Conservation (phyloP, 768 basidiomycete species). For the Serendipita indica region DNA sequence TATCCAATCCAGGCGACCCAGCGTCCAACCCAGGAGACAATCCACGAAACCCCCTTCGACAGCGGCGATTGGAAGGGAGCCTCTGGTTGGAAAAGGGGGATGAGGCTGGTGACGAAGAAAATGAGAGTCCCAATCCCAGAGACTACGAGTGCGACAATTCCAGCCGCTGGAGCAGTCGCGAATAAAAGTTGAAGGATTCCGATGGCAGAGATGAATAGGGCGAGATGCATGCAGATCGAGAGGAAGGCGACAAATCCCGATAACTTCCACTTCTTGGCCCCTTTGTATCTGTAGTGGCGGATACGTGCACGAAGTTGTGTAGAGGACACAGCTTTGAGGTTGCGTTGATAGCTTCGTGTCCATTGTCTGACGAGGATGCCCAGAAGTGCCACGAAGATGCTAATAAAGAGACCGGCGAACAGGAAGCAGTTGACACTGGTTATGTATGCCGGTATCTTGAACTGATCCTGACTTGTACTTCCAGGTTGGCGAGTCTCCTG, state of each 20-base stretch:
- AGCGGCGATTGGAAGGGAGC: conserved; percentile 2
- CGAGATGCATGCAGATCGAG: conserved; percentile 17
- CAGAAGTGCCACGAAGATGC: conserved; percentile 18
- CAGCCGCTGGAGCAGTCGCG: conserved; percentile 12
- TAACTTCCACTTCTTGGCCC: conserved; percentile 17
- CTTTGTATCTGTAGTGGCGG: conserved; percentile 17
- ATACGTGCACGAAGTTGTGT: conserved; percentile 14
- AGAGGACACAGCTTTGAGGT: conserved; percentile 9
- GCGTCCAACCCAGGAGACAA: too few relatives aligned
- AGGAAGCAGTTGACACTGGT: conserved; percentile 26
- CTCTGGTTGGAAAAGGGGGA: not conserved
- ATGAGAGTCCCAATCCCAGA: not conserved
- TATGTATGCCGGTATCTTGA: conserved; percentile 17
- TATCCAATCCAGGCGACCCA: too few relatives aligned
- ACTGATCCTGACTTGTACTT: not conserved
- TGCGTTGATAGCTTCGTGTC: conserved; percentile 15
- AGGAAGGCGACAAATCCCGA: conserved; percentile 17
- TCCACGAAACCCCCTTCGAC: not conserved
- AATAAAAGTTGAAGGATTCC: conserved; percentile 16
- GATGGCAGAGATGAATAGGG: conserved; percentile 16
- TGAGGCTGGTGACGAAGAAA: not conserved
- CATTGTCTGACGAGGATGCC: conserved; percentile 22
- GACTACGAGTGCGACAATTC: not conserved
- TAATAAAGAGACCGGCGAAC: conserved; percentile 19
- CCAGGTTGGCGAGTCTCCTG: not conserved